A percentile compares a stretch with the other conserved stretches of the same genome.
phyloP scores from a whole-genome alignment of 1,284 basidiomycete species.

The Microbotryomycetes sp. region DNA sequence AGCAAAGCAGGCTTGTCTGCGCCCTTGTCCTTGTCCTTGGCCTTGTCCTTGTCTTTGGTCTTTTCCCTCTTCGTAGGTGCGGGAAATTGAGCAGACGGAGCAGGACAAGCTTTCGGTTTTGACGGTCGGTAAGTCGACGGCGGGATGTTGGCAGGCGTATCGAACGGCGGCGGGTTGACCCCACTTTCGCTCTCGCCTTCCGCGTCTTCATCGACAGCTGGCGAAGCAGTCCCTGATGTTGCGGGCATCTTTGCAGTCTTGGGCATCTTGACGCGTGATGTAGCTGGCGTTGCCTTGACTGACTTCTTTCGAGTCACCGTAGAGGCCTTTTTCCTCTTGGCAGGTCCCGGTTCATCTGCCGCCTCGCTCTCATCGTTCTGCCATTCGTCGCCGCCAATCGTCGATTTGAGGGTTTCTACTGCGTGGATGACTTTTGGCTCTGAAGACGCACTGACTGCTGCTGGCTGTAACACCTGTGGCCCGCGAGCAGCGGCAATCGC shows the following conservation, averaged over 20 bases:
- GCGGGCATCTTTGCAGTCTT: neutral
- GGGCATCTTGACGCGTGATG: neutral
- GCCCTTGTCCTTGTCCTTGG: neutral
- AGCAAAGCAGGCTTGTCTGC: constrained; percentile 46
- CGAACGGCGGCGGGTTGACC: neutral
- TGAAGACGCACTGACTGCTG: neutral
- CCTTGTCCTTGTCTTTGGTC: no score
- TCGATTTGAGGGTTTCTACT: neutral
- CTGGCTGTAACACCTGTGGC: neutral
- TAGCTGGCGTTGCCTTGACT: neutral
- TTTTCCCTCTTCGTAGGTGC: neutral
- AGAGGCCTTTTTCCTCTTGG: neutral
- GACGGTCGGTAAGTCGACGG: neutral
- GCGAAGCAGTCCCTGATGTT: neutral
- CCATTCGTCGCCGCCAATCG: neutral
- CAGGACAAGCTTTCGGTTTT: neutral
- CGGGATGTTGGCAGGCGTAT: neutral
- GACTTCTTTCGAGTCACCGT: neutral
- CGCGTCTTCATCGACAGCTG: neutral
- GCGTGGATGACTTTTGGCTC: neutral
- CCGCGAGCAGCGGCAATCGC: neutral
- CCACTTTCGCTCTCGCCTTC: neutral
- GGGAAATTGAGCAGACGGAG: neutral
- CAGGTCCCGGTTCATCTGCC: neutral
- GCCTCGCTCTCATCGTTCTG: neutral